Evolutionary conservation across 2,329 filamentous ascomycete species (phyloP), one percentile per base, ranked within the genome.

Genomic region (Fusarium sp.): DNA sequence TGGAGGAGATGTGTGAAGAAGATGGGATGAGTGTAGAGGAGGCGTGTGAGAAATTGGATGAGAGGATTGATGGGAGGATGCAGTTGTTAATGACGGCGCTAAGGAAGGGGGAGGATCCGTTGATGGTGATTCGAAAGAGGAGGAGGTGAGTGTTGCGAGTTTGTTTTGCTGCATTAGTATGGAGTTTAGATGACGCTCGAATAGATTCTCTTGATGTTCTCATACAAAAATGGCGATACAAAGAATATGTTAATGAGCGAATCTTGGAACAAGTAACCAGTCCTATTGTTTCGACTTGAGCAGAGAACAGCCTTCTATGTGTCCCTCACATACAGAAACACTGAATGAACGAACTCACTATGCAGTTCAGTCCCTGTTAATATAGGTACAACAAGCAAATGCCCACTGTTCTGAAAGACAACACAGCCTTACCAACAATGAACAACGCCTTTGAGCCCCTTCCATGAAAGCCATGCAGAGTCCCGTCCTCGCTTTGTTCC

Each of bases 11-110:
- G 58, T 68, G 58, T 3, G 45, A 57, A 1, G 22, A 42, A 8
- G 43, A 62, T 7, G 45, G 47, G 0, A 38, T 69, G 0, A 11
- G 7, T 9, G 43, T 46, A 1, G 38, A 53, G 5, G 54, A 75
- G 46, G 64, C 64, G 2, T 71, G 67, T 34, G 26, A 31, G 14
- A 34, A 22, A 45, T 22, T 75, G 50, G 73, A 76, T 56, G 44
- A 34, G 31, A 57, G 63, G 22, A 52, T 76, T 40, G 64, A 75
- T 43, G 72, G 74, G 36, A 55, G 74, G 26, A 72, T 76, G 49
- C 62, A 72, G 34, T 24, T 69, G 55, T 42, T 76, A 39, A 62
- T 73, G 39, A 34, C 53, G 9, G 70, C 59, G 10, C 9, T 76
- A 52, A 67, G 65, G 7, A 66, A 56, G 45, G 62, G 65, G 0